Evolutionary conservation across 202 grass and related monocot species (phyloP), one percentile per base, ranked within the genome.

Genomic region (Cymbopogon flexuosus): DNA sequence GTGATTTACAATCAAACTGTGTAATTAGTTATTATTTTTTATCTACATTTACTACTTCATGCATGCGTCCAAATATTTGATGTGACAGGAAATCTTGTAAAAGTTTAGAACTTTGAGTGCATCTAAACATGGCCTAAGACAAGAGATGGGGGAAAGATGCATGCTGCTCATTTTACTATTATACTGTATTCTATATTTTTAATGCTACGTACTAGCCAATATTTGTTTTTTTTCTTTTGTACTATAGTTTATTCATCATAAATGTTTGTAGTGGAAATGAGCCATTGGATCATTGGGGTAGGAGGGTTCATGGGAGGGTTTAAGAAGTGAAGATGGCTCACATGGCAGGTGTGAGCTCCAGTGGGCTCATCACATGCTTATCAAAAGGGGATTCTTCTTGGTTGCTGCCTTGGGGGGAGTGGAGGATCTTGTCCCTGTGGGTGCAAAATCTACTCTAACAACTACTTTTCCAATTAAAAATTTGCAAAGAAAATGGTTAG

Each of bases 311-410:
- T 61, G 62, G 45, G 68, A 82, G 73, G 72, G 60, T 74, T 91
- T 83, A 83, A 40, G 81, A 86, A 72, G 37, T 39, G 43, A 84
- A 60, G 64, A 68, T 68, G 59, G 41, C 64, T 86, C 90, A 89
- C 90, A 92, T 86, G 83, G 86, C 75, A 83, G 83, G 65, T 83
- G 79, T 86, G 76, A 21, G 47, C 88, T 71, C 64, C 62, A 79
- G 75, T 76, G 63, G 43, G 37, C 29, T 62, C 22, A 27, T 73
- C 84, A 87, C 88, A 87, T 87, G 84, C 52, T 77, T 62, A 68
- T 35, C 51, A 30, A 75, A 79, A 79, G 79, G 79, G 54, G 23
- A 18, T 83, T 79, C 18, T 86, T 83, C 79, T 75, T 86, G 57
- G 68, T 75, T 75, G 79, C 63, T 89, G 54, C 73, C 47, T 62